Evolutionary conservation across 1,284 basidiomycete genomes (phyloP).

Genomic region (Trichosporon coremiiforme): DNA sequence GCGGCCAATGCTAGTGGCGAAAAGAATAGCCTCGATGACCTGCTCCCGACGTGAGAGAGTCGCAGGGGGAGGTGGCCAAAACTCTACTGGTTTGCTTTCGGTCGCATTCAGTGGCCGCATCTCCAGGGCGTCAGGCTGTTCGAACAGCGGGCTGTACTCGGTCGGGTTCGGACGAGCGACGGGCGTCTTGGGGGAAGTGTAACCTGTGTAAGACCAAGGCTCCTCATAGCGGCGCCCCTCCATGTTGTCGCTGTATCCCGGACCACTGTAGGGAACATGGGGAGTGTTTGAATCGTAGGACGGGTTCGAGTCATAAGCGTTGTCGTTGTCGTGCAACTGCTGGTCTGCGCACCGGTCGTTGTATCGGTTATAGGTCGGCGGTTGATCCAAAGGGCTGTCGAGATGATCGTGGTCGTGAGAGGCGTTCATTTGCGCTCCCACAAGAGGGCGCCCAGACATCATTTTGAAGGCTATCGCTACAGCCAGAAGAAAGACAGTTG

Average conservation of each 20-base stretch:
- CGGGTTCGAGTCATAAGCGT: slow-evolving; percentile 61
- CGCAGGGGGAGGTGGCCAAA: slow-evolving; percentile 3
- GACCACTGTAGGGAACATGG: background rate
- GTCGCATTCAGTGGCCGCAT: slow-evolving; percentile 45
- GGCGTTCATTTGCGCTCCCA: background rate
- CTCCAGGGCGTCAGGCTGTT: background rate
- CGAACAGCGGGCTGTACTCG: slow-evolving; percentile 4
- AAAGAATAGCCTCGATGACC: slow-evolving; percentile 31
- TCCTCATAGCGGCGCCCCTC: slow-evolving; percentile 4
- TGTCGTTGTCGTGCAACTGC: background rate
- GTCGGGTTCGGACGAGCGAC: background rate
- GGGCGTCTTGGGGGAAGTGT: slow-evolving; percentile 39
- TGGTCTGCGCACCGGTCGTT: background rate
- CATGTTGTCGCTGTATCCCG: background rate
- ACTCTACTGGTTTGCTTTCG: slow-evolving; percentile 56
- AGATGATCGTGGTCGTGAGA: background rate
- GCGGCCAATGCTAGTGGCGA: slow-evolving; percentile 45
- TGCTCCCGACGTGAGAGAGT: background rate
- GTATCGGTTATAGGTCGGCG: background rate
- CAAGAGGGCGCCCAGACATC: slow-evolving; percentile 1
- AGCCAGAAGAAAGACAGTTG: background rate
- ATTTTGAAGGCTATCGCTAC: background rate
- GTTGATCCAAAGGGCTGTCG: background rate
- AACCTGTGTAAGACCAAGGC: background rate
- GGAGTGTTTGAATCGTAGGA: slow-evolving; percentile 45